Percentiles rank a stretch among this genome's conserved stretches.
These are phyloP conservation scores for Candida lessepsii DNA, from an alignment of 805 yeast species.

Conservation along the genomic window DNA sequence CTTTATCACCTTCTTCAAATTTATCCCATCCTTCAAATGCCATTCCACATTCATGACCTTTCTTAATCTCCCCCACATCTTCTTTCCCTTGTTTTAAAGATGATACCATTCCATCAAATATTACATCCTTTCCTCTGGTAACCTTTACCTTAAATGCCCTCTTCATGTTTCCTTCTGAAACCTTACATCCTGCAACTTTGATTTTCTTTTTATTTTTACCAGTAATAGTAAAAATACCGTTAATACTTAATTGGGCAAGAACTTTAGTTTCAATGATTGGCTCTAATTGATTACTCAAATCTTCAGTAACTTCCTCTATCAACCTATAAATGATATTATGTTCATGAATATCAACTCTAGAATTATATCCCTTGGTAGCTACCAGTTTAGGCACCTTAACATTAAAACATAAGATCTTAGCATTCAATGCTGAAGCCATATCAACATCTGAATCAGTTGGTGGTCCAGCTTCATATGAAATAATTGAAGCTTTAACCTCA, in stretches of 20 bases:
- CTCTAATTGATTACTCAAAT: slow-evolving; percentile 56
- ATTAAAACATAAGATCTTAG: slow-evolving; percentile 78
- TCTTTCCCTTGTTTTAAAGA: slow-evolving; percentile 82
- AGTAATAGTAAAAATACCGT: slow-evolving; percentile 69
- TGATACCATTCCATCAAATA: slow-evolving; percentile 59
- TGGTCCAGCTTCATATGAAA: slow-evolving; percentile 77
- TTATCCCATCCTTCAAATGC: slow-evolving; percentile 65
- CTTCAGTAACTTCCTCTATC: slow-evolving; percentile 76
- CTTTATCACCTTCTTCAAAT: slow-evolving; percentile 70
- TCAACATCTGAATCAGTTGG: slow-evolving; percentile 50
- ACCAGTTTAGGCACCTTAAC: slow-evolving; percentile 65
- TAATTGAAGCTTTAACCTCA: slow-evolving; percentile 68
- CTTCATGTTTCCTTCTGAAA: slow-evolving; percentile 63
- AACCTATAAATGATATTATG: slow-evolving; percentile 85
- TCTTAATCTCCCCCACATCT: slow-evolving; percentile 70
- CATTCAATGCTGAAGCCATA: slow-evolving; percentile 45
- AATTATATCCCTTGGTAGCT: slow-evolving; percentile 52
- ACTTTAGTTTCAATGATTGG: slow-evolving; percentile 68
- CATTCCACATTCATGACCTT: slow-evolving; percentile 90
- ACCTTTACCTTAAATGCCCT: slow-evolving; percentile 60
- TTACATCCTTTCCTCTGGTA: slow-evolving; percentile 46
- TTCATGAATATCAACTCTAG: slow-evolving; percentile 56
- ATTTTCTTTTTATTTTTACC: slow-evolving; percentile 51
- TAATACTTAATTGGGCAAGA: slow-evolving; percentile 64
- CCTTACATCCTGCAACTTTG: slow-evolving; percentile 86